Evolutionary conservation across 257 asterid genomes (phyloP).

Genomic region (Solanum habrochaites): DNA sequence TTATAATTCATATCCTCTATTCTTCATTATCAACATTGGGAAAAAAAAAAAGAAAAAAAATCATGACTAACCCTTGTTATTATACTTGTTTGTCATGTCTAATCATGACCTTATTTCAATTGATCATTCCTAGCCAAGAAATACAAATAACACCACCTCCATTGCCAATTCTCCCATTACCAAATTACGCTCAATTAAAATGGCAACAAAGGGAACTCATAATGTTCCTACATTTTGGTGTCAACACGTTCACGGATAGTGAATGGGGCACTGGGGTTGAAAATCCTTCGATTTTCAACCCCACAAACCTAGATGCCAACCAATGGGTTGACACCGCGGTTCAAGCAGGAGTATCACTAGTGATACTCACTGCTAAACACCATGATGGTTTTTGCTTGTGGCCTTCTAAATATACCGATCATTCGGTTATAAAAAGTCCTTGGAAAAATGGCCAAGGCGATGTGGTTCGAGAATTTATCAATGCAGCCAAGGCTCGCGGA

Average conservation of each 20-base stretch:
- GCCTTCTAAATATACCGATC: slow-evolving; percentile 83
- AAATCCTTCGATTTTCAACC: slow-evolving; percentile 55
- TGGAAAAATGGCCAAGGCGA: slow-evolving; percentile 75
- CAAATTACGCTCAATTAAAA: slow-evolving; percentile 65
- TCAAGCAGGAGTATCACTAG: slow-evolving; percentile 52
- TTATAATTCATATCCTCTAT: not conserved
- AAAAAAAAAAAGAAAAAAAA: not conserved
- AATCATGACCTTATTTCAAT: not conserved
- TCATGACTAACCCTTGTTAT: slow-evolving; percentile 4
- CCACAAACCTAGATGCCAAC: slow-evolving; percentile 39
- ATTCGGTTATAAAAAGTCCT: slow-evolving; percentile 67
- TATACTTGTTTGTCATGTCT: not conserved
- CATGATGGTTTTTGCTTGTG: slow-evolving; percentile 96
- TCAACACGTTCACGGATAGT: slow-evolving; percentile 74
- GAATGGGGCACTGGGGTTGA: slow-evolving; percentile 92
- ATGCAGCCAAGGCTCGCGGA: slow-evolving; percentile 49
- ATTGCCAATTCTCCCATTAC: slow-evolving; percentile 74
- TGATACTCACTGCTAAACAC: slow-evolving; percentile 84
- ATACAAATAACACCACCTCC: slow-evolving; percentile 48
- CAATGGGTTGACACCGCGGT: slow-evolving; percentile 80
- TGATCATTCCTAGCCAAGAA: not conserved
- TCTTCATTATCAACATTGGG: not conserved
- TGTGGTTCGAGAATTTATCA: slow-evolving; percentile 53
- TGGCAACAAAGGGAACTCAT: slow-evolving; percentile 94
- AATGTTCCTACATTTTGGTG: slow-evolving; percentile 83